Base-by-base conservation (phyloP, 2,329 filamentous ascomycete genomes). In the Cryphonectria naterciae region DNA sequence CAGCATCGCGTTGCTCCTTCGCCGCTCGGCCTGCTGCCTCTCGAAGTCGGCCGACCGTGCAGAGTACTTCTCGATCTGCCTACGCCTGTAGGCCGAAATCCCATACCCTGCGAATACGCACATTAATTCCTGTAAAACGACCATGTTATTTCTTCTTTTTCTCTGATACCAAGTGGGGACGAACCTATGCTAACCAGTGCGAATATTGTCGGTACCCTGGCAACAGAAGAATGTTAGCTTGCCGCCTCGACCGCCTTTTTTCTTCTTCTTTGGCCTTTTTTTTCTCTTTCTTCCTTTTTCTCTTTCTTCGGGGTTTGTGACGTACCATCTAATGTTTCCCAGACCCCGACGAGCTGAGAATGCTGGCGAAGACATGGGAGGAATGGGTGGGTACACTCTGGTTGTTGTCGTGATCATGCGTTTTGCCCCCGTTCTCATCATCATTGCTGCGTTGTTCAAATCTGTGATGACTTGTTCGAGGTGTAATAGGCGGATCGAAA, bases 1-100 rank as follows among this genome's bases (percentile, higher is more conserved):
- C 73, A 87, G 77, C 69, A 83, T 78, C 28, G 82, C 80, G 71
- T 85, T 81, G 64, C 78, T 78, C 54, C 78, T 77, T 72, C 78
- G 79, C 67, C 77, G 78, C 28, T 72, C 61, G 25, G 25, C 11
- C 37, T 71, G 66, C 35, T 66, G 67, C 19, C 62, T 62, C 67
- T 73, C 67, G 4, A 60, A 11, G 2, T 69, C 67, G 58, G 52
- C 37, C 32, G 60, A 60, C 25, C 60, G 67, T 39, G 68, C 46
- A 15, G 43, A 17, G 52, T 71, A 72, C 66, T 22, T 62, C 58
- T 68, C 67, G 39, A 69, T 63, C 43, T 69, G 72, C 19, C 41
- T 65, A 35, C 37, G 72, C 60, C 72, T 65, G n/a, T 72, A 72
- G 52, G 70, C 58, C 35, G 72, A 72, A 37, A 73, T 54, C 17